Evolutionary conservation across 768 basidiomycete species (phyloP), one percentile per base, ranked within the genome.

Genomic region (Tulasnella sp.): DNA sequence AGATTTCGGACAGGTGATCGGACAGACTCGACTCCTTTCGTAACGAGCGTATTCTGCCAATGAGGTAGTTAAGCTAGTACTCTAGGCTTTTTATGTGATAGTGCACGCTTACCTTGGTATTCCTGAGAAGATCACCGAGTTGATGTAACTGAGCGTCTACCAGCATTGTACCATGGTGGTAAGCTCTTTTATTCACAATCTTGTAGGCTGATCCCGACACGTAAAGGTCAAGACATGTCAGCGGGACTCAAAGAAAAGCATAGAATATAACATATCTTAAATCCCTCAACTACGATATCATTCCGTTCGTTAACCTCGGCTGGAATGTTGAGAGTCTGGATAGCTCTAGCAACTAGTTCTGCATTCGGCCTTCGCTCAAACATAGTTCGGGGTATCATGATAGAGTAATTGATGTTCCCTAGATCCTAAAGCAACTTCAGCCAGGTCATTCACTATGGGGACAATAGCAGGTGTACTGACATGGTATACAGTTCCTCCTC

Each of bases 141-240:
- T 75, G 72, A 29, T 74, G 69, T 25, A 96, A 72, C 40, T 72
- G 67, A 3, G 90, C 89, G 6, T 86, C 81, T 19, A 98, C 83
- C 24, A 99, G 76, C 95, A 99, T 99, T 13, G 95, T 99, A 0
- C 95, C 95, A 59, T 99, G 95, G 59, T 98, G 93, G 66, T 96
- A 98, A 5, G 91, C 90, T 25, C 95, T 73, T 46, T 78, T 77
- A 58, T 79, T 84, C 37, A 83, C 81, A 49, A 99, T 86, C 67
- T 95, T 96, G 69, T 95, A 99, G 9, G 95, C 95, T 7, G 91
- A 96, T 35, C 95, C 95, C 41, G 93, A 98, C 55, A 96, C 82
- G 89, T 98, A 63, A 53, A 48, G 15, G 47, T 33, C 15, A 15
- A 31, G 58, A 27, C 37, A 33, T 43, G 27, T 5, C 13, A 24